A percentile compares a stretch with the other conserved stretches of the same genome.
Evolutionary conservation across 768 basidiomycete species (phyloP).

Genomic region (Agrocybe pediades): DNA sequence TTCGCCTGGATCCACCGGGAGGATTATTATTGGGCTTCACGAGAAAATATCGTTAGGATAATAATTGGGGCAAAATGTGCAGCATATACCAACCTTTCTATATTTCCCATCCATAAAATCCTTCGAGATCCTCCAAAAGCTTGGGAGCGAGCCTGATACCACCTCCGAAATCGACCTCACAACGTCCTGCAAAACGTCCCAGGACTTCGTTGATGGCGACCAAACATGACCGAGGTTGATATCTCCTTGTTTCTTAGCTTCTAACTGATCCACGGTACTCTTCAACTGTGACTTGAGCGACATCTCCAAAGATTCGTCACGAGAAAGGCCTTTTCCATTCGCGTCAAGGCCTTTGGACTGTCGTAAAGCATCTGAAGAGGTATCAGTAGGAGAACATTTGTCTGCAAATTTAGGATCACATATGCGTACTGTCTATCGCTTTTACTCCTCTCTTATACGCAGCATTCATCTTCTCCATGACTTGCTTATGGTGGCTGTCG

Average conservation of each 20-base stretch:
- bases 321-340: conserved; percentile 13
- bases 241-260: conserved; percentile 66
- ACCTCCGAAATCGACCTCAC: conserved; percentile 84
- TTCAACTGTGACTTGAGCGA: conserved; percentile 46
- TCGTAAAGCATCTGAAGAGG: not conserved
- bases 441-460: conserved; percentile 52
- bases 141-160: conserved; percentile 76
- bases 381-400: not conserved
- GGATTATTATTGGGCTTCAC: conserved; percentile 34
- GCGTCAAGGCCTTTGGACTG: not conserved
- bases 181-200: conserved; percentile 76
- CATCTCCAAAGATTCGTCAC: conserved; percentile 31
- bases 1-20: conserved; percentile 60
- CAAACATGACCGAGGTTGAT: conserved; percentile 50
- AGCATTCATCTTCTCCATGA: conserved; percentile 72
- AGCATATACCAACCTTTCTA: no score
- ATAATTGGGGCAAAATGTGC: no score
- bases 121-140: conserved; percentile 91
- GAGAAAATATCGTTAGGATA: no score
- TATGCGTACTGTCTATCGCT: conserved; percentile 50
- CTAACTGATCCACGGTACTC: conserved; percentile 55
- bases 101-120: conserved; percentile 92
- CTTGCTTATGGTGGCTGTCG: conserved; percentile 86
- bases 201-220: conserved; percentile 70
- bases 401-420: not conserved